Evolutionary conservation across 2,329 filamentous ascomycete species (phyloP).

Genomic region (Exophiala oligosperma): DNA sequence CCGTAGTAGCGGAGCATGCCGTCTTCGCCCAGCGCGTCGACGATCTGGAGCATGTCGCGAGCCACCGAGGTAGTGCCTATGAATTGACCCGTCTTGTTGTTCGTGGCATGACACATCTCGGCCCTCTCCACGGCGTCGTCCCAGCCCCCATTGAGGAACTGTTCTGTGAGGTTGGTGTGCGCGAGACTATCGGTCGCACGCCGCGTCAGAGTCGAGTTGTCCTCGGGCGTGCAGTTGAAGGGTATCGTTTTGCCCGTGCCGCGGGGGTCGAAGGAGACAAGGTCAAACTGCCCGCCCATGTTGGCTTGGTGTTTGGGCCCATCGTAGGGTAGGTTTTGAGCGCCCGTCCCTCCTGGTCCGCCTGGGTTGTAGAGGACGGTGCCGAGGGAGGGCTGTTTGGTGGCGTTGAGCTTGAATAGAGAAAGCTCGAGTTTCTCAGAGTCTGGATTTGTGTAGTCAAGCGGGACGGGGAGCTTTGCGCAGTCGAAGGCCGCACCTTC

Average conservation of each 20-base stretch:
- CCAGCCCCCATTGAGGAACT: conserved; percentile 14
- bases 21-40: conserved; percentile 45
- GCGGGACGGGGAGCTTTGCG: conserved; percentile 35
- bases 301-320: background rate
- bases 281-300: conserved; percentile 23
- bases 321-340: conserved; percentile 6
- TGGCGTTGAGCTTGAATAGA: conserved; percentile 32
- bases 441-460: conserved; percentile 35
- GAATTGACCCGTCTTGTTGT: conserved; percentile 4
- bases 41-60: conserved; percentile 47
- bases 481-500: conserved; percentile 27
- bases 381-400: conserved; percentile 32
- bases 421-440: conserved; percentile 31
- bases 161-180: conserved; percentile 14
- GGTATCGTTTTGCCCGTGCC: conserved; percentile 23
- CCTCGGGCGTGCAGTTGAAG: conserved; percentile 20
- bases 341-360: conserved; percentile 37
- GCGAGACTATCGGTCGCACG: background rate
- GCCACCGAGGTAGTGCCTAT: conserved; percentile 45
- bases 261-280: conserved; percentile 24
- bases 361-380: conserved; percentile 38
- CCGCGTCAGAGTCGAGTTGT: background rate
- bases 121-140: conserved; percentile 13
- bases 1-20: conserved; percentile 35
- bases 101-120: conserved; percentile 4